Conservation (phyloP, 1,284 basidiomycete species). For the Caloboletus firmus region DNA sequence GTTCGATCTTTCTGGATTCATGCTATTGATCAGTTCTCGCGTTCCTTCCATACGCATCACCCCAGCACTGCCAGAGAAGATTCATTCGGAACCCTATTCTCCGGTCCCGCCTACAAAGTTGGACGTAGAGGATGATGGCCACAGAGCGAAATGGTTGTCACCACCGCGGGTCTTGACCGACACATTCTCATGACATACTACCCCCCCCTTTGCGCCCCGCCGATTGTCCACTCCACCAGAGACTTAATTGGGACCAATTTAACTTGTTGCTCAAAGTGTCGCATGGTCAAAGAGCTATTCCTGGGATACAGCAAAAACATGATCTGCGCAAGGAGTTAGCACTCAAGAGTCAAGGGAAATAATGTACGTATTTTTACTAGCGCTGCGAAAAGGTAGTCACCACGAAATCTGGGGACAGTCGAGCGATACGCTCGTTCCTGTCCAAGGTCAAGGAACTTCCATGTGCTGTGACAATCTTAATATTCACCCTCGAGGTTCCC, state of each 20-base stretch:
- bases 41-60: slow-evolving; percentile 70
- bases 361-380: slow-evolving; percentile 47
- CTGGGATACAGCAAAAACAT: slow-evolving; percentile 48
- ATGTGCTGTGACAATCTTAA: slow-evolving; percentile 56
- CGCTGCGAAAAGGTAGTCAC: not conserved
- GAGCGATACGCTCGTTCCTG: slow-evolving; percentile 70
- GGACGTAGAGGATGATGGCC: slow-evolving; percentile 44
- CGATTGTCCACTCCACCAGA: slow-evolving; percentile 44
- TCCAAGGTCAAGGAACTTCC: slow-evolving; percentile 69
- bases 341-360: slow-evolving; percentile 71
- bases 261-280: slow-evolving; percentile 59
- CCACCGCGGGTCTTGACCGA: slow-evolving; percentile 44
- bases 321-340: slow-evolving; percentile 75
- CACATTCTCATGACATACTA: slow-evolving; percentile 40
- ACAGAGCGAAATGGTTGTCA: slow-evolving; percentile 56
- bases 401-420: slow-evolving; percentile 40
- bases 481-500: slow-evolving; percentile 59
- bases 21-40: slow-evolving; percentile 47
- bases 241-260: slow-evolving; percentile 63
- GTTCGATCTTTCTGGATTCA: slow-evolving; percentile 22
- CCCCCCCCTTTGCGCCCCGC: slow-evolving; percentile 54
- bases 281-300: slow-evolving; percentile 49
- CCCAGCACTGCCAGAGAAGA: slow-evolving; percentile 54
- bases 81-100: slow-evolving; percentile 54
- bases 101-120: slow-evolving; percentile 46